Evolutionary conservation across 2,329 filamentous ascomycete species (phyloP), one percentile per base, ranked within the genome.

Genomic region (Paraconiothyrium brasiliense): DNA sequence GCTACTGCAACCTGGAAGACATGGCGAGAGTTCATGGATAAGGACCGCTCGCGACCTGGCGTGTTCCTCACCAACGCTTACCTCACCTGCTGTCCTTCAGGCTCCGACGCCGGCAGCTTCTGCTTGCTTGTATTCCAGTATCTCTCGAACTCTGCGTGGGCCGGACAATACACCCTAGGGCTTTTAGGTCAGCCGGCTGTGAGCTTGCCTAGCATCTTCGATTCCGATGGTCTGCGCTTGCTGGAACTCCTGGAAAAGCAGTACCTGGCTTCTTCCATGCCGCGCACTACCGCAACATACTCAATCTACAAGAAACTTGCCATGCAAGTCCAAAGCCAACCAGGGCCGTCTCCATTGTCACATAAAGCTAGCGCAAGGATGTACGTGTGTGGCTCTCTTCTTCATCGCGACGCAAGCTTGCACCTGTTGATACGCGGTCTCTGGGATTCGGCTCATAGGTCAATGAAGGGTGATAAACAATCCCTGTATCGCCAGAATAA

Each of bases 241-340:
- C 22, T 74, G 24, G 41, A 54, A 20, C 60, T 60, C 50, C 48
- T 72, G 20, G 64, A 66, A 34, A 46, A 51, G n/a, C 48, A 59
- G 7, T 58, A 55, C n/a, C 43, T 47, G 3, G 34, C 37, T 13
- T 35, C 37, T 20, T 62, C 60, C 43, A 44, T 60, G 34, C 32
- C 64, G 24, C 56, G 61, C 34, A 20, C 30, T 27, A 47, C 27
- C 16, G 50, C 56, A 11, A 48, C 64, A 5, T 59, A 58, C 30
- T 47, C 44, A 9, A 46, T 72, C 13, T 64, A 63, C 30, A 24
- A 59, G 22, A 65, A 62, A 32, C 30, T 70, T 35, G 66, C 67
- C 22, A 47, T 61, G n/a, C 49, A 59, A 14, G 58, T 58, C 52
- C 34, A 54, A 30, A 49, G 39, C 47, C 52, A 46, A 32, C 35